phyloP scores from a whole-genome alignment of 2,329 filamentous ascomycete genomes.

The Aspergillus uvarum region DNA sequence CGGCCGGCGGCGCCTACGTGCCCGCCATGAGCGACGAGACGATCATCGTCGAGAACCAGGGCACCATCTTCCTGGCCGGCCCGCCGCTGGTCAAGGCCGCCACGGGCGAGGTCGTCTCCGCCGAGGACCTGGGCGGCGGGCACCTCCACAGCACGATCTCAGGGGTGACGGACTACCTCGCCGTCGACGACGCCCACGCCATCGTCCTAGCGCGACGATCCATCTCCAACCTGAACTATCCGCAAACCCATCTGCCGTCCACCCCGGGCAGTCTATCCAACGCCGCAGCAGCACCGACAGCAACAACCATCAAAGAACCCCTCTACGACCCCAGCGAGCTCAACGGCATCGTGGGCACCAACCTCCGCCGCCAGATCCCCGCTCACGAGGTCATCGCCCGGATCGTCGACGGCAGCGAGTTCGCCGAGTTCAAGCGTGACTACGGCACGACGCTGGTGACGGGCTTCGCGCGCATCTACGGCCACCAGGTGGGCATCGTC shows the following conservation, averaged over 20 bases:
- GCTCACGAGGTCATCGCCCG: conserved; percentile 90
- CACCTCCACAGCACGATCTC: conserved; percentile 86
- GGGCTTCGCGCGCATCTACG: conserved; percentile 86
- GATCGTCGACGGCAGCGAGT: conserved; percentile 85
- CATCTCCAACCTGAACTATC: conserved; percentile 88
- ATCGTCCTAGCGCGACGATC: conserved; percentile 80
- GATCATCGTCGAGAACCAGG: conserved; percentile 93
- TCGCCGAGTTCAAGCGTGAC: conserved; percentile 90
- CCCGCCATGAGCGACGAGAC: conserved; percentile 97
- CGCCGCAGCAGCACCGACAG: no score
- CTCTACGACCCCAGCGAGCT: conserved; percentile 78
- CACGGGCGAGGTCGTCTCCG: conserved; percentile 86
- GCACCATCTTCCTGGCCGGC: conserved; percentile 95
- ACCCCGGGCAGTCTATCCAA: conserved; percentile 23
- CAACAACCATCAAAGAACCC: conserved; percentile 64
- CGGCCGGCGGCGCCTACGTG: conserved; percentile 91
- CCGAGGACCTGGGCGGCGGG: conserved; percentile 88
- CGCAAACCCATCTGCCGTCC: conserved; percentile 47
- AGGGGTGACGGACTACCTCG: conserved; percentile 92
- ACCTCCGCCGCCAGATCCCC: conserved; percentile 79
- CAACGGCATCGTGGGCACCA: conserved; percentile 83
- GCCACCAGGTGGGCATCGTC: conserved; percentile 85
- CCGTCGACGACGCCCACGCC: conserved; percentile 90
- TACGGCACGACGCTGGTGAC: conserved; percentile 90
- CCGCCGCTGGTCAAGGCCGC: conserved; percentile 94